Base-by-base conservation (phyloP, 192 early-diverging fungal genomes). In the Mortierella claussenii region DNA sequence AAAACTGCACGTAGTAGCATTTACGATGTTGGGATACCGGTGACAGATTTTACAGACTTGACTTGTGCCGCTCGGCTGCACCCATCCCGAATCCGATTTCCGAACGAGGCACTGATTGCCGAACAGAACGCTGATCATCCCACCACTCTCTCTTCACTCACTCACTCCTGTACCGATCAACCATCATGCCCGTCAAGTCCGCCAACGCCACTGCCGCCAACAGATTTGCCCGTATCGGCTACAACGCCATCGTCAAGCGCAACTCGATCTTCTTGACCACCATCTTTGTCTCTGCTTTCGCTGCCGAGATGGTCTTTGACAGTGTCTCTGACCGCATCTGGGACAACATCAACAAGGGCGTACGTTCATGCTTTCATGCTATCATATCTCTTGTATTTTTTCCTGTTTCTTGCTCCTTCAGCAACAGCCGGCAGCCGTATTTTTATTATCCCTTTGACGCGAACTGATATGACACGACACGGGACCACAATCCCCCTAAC, bases 301-400 rank as follows among this genome's bases (percentile, higher is more conserved):
- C 79, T 27, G 89, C 88, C 79, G 90, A 94, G 79, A 82, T 93
- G 60, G 87, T 71, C 59, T 91, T 91, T 65, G 90, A 94, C 65
- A 78, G 79, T 36, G 62, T 79, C 37, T 62, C 88, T 31, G 81
- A 89, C 79, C 69, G 68, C 54, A 44, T 91, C 49, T 94, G 89
- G 89, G 89, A 92, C 74, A 81, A 65, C 43, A 18, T 88, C 67
- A 94, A 94, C 89, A 84, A 88, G 70, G 91, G 91, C 30, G 93
- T 94, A 85, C 76, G 90, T 89, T n/a, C n/a, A n/a, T 42, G 26
- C 13, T 48, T 33, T 36, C 31, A n/a, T n/a, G n/a, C 32, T 34
- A 32, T 68, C 21, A 23, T 43, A 31, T 40, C 20, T 44, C 55
- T 20, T 51, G 45, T 68, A 13, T 15, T 33, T 64, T 15, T 12